Evolutionary conservation across 2,329 filamentous ascomycete species (phyloP).

Genomic region (Phoma sp.): DNA sequence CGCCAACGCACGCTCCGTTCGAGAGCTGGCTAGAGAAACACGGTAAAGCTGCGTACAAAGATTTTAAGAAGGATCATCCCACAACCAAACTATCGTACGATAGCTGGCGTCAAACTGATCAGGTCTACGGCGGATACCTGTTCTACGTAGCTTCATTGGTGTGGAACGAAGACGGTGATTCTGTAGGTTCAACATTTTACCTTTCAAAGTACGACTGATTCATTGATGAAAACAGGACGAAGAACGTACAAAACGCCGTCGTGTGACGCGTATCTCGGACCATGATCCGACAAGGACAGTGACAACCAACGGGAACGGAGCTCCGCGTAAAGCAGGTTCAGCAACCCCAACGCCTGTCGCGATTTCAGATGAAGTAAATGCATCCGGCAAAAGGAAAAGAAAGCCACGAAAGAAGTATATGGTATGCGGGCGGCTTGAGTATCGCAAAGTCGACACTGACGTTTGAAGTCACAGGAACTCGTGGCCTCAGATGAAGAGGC

Average conservation of each 20-base stretch:
- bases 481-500: conserved; percentile 38
- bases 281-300: conserved; percentile 36
- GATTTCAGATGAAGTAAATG: conserved; percentile 30
- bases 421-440: conserved; percentile 20
- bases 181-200: conserved; percentile 28
- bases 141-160: conserved; percentile 40
- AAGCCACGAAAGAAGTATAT: conserved; percentile 40
- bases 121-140: conserved; percentile 38
- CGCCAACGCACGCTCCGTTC: conserved; percentile 6
- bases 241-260: conserved; percentile 26
- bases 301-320: conserved; percentile 35
- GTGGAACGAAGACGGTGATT: conserved; percentile 39
- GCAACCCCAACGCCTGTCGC: conserved; percentile 23
- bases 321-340: conserved; percentile 22
- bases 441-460: conserved; percentile 17
- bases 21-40: conserved; percentile 8
- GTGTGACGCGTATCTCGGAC: conserved; percentile 28
- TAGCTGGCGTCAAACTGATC: conserved; percentile 38
- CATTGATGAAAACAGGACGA: conserved; percentile 39
- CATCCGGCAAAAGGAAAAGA: conserved; percentile 38
- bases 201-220: conserved; percentile 1
- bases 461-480: conserved; percentile 38
- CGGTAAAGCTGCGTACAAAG: conserved; percentile 24
- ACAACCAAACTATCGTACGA: conserved; percentile 38
- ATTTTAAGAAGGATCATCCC: conserved; percentile 34